These are phyloP conservation scores for Lasiodiplodia theobromae DNA, from an alignment of 2,329 filamentous ascomycete genomes.

Conservation along the genomic window DNA sequence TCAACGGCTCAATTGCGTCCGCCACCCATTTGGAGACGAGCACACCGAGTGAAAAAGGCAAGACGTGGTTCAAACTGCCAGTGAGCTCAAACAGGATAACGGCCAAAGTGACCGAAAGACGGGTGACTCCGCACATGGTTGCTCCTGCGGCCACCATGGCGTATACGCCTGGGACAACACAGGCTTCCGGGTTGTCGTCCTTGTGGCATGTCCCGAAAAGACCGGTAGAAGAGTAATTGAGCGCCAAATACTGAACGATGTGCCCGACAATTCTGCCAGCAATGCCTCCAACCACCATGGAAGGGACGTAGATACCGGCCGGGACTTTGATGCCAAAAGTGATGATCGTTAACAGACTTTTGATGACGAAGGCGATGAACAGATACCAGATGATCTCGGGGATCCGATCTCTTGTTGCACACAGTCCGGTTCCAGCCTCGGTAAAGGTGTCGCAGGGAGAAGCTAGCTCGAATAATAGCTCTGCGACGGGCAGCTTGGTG, in stretches of 20 bases:
- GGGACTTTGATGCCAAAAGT: slow-evolving; percentile 97
- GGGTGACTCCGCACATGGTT: slow-evolving; percentile 97
- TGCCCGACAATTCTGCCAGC: slow-evolving; percentile 90
- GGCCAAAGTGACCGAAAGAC: slow-evolving; percentile 89
- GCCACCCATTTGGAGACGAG: slow-evolving; percentile 98
- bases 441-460: slow-evolving; percentile 81
- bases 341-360: slow-evolving; percentile 84
- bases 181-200: slow-evolving; percentile 73
- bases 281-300: slow-evolving; percentile 96
- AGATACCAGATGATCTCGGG: slow-evolving; percentile 76
- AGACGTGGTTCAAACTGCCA: slow-evolving; percentile 90
- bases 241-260: slow-evolving; percentile 79
- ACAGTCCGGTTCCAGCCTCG: slow-evolving; percentile 75
- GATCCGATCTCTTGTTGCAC: slow-evolving; percentile 79
- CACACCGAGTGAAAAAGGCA: slow-evolving; percentile 92
- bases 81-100: slow-evolving; percentile 97
- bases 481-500: slow-evolving; percentile 87
- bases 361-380: slow-evolving; percentile 82
- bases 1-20: slow-evolving; percentile 90
- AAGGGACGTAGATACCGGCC: slow-evolving; percentile 96
- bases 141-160: slow-evolving; percentile 92
- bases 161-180: slow-evolving; percentile 96
- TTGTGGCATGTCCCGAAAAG: slow-evolving; percentile 79
- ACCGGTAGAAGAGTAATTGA: slow-evolving; percentile 73
- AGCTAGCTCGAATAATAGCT: slow-evolving; percentile 87